Conservation (phyloP, 768 basidiomycete species). For the Mycena vitilis region DNA sequence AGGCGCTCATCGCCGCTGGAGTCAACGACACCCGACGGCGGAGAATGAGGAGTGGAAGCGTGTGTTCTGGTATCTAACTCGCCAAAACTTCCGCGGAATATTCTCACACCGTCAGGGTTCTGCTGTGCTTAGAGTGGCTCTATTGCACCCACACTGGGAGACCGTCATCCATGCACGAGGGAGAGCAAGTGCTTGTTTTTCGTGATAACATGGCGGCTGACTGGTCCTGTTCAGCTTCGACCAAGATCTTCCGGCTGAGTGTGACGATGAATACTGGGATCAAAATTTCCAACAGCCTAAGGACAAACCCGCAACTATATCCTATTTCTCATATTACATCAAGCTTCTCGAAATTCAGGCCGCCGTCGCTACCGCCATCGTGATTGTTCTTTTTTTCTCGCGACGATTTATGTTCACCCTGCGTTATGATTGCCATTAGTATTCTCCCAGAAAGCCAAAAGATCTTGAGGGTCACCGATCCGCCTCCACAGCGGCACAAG, state of each 20-base stretch:
- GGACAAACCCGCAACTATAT: slow-evolving; percentile 56
- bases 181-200: slow-evolving; percentile 57
- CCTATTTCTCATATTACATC: slow-evolving; percentile 58
- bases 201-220: not conserved
- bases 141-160: slow-evolving; percentile 60
- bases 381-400: slow-evolving; percentile 40
- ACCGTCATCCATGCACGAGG: slow-evolving; percentile 64
- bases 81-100: not conserved
- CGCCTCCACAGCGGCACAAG: slow-evolving; percentile 60
- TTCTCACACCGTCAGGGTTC: slow-evolving; percentile 25
- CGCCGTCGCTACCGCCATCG: slow-evolving; percentile 63
- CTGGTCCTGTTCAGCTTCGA: slow-evolving; percentile 58
- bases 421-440: slow-evolving; percentile 47
- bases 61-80: slow-evolving; percentile 53
- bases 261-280: slow-evolving; percentile 77
- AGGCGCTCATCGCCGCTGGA: slow-evolving; percentile 61
- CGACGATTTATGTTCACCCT: not conserved
- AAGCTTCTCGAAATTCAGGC: slow-evolving; percentile 64
- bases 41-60: slow-evolving; percentile 75
- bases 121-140: slow-evolving; percentile 38
- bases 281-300: slow-evolving; percentile 65
- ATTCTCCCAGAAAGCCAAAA: slow-evolving; percentile 60
- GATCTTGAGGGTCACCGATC: slow-evolving; percentile 28
- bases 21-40: slow-evolving; percentile 44
- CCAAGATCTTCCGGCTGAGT: slow-evolving; percentile 67